Evolutionary conservation across 345 rosid species (phyloP).

Genomic region (Microthlaspi erraticum): DNA sequence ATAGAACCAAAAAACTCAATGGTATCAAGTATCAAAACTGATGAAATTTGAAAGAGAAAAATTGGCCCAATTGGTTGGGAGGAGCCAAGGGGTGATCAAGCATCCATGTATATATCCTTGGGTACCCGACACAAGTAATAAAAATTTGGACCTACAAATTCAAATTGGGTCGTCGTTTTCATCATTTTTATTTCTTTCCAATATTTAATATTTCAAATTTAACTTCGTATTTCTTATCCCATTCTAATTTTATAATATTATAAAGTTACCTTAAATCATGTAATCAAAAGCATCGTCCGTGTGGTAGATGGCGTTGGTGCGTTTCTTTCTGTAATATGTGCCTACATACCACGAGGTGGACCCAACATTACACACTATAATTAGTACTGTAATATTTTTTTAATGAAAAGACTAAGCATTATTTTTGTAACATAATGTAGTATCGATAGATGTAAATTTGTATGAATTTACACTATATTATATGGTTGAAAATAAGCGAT

Average conservation of each 20-base stretch:
- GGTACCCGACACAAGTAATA: slow-evolving; percentile 45
- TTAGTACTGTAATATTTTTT: not conserved
- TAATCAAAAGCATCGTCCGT: slow-evolving; percentile 29
- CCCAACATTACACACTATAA: slow-evolving; percentile 32
- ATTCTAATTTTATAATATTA: not conserved
- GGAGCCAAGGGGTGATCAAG: slow-evolving; percentile 38
- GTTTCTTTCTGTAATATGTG: slow-evolving; percentile 44
- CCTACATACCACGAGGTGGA: slow-evolving; percentile 42
- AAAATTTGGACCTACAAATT: slow-evolving; percentile 47
- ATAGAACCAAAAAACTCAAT: not conserved
- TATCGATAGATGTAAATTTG: too few relatives aligned
- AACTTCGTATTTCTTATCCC: slow-evolving; percentile 11
- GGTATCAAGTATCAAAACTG: not conserved
- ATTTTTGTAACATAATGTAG: not conserved
- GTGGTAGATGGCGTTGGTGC: slow-evolving; percentile 40
- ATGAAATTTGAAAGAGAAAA: slow-evolving; percentile 8
- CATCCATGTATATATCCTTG: slow-evolving; percentile 38
- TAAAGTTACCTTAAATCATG: slow-evolving; percentile 28
- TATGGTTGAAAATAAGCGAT: not conserved
- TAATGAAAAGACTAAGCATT: slow-evolving; percentile 14
- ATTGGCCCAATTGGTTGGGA: slow-evolving; percentile 40
- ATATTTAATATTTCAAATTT: slow-evolving; percentile 7
- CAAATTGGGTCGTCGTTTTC: slow-evolving; percentile 42
- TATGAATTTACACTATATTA: too few relatives aligned
- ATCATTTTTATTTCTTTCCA: slow-evolving; percentile 33